These are phyloP conservation scores for Stephania cephalantha DNA, from an alignment of 164 flowering plant species.

Conservation along the genomic window DNA sequence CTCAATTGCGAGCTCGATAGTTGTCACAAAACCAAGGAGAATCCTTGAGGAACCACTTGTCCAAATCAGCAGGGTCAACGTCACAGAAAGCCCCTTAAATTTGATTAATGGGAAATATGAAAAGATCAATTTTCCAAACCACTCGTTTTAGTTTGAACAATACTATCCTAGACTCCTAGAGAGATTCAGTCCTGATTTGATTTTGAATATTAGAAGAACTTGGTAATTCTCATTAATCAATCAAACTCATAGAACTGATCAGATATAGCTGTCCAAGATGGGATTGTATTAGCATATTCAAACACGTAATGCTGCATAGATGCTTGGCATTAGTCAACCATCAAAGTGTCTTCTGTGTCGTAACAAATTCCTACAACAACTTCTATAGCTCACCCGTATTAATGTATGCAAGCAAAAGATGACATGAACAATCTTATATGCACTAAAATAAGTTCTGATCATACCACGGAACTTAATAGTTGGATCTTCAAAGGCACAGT, in stretches of 20 bases:
- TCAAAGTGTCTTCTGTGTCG: neutral
- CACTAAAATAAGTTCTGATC: neutral
- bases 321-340: too few species aligned
- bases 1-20: slow-evolving; percentile 13
- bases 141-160: neutral
- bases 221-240: neutral
- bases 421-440: neutral
- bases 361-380: neutral
- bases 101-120: neutral
- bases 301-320: too few species aligned
- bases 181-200: too few species aligned
- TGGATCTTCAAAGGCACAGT: slow-evolving; percentile 90
- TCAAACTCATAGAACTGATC: too few species aligned
- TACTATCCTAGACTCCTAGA: neutral
- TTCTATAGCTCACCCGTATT: neutral
- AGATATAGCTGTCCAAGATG: too few species aligned
- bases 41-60: neutral
- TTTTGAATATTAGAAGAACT: neutral
- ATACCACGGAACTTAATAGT: slow-evolving; percentile 80
- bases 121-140: neutral
- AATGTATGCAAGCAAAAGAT: neutral
- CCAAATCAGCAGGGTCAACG: neutral
- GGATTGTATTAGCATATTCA: too few species aligned
- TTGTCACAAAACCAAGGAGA: neutral
- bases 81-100: neutral